These are phyloP conservation scores for Gracilaria domingensis DNA, from an alignment of 23 red algal genomes.

Conservation along the genomic window DNA sequence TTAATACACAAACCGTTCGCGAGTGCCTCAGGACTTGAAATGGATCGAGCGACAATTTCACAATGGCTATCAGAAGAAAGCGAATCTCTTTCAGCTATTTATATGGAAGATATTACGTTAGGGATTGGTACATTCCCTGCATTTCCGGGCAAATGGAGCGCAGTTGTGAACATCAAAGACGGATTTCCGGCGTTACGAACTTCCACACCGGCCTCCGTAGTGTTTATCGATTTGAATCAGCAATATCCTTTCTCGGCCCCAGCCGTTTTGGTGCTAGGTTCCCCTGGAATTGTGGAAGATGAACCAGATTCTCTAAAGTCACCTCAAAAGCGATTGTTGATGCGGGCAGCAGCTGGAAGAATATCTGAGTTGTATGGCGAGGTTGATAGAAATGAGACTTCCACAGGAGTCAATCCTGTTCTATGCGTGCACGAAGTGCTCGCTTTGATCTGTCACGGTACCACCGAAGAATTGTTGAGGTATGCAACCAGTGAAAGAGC, in stretches of 20 bases:
- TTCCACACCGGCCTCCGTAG: constrained; percentile 19
- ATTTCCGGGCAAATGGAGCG: constrained; percentile 57
- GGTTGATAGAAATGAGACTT: background rate
- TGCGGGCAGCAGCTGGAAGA: constrained; percentile 65
- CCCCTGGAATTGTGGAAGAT: background rate
- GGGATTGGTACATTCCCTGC: constrained; percentile 40
- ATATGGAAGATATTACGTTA: constrained; percentile 44
- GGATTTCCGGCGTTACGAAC: constrained; percentile 35
- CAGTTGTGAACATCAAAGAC: background rate
- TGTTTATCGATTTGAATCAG: constrained; percentile 52
- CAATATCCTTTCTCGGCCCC: constrained; percentile 63
- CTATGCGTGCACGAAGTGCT: constrained; percentile 56
- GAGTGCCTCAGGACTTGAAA: background rate
- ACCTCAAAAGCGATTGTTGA: constrained; percentile 43
- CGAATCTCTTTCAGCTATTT: constrained; percentile 53
- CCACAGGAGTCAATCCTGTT: background rate
- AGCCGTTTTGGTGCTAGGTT: constrained; percentile 32
- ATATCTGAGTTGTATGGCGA: constrained; percentile 2
- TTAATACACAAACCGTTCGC: constrained; percentile 24
- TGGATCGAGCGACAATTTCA: background rate
- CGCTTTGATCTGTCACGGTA: constrained; percentile 42
- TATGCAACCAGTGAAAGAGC: constrained; percentile 2
- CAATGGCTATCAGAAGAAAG: constrained; percentile 8
- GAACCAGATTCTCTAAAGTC: background rate
- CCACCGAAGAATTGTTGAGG: constrained; percentile 36